Evolutionary conservation across 2,329 filamentous ascomycete species (phyloP).

Genomic region (Fusarium buxicola): DNA sequence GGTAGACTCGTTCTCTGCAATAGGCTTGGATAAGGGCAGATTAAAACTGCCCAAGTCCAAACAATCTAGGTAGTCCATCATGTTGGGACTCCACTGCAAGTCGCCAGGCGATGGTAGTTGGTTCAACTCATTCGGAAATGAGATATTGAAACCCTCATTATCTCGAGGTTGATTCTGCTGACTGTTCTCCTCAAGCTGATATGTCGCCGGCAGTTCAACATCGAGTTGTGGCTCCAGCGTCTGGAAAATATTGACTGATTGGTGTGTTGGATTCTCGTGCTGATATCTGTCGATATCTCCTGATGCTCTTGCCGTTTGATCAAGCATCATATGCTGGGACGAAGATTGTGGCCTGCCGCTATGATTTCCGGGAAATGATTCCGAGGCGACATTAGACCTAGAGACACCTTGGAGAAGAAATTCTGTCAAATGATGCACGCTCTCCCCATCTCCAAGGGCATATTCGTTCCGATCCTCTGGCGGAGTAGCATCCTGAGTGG

Average conservation of each 20-base stretch:
- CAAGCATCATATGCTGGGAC: background rate
- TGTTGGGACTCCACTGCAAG: background rate
- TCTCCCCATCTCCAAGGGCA: background rate
- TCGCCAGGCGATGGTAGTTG: background rate
- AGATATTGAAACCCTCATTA: background rate
- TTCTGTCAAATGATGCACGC: background rate
- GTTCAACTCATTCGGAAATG: background rate
- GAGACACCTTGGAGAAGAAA: background rate
- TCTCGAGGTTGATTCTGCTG: background rate
- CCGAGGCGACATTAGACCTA: background rate
- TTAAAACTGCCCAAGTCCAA: background rate
- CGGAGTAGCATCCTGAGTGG: background rate
- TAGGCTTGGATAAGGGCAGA: background rate
- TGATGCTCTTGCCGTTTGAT: background rate
- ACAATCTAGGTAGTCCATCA: background rate
- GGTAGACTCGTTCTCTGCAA: background rate
- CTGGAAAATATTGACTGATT: background rate
- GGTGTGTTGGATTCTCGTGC: background rate
- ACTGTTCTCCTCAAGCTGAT: background rate
- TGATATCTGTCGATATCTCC: background rate
- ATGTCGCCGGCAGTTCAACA: background rate
- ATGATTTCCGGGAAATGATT: background rate
- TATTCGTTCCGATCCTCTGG: background rate
- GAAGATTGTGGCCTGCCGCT: background rate
- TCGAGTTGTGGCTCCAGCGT: background rate